Evolutionary conservation across 1,284 basidiomycete species (phyloP).

Genomic region (Nidula niveotomentosa): DNA sequence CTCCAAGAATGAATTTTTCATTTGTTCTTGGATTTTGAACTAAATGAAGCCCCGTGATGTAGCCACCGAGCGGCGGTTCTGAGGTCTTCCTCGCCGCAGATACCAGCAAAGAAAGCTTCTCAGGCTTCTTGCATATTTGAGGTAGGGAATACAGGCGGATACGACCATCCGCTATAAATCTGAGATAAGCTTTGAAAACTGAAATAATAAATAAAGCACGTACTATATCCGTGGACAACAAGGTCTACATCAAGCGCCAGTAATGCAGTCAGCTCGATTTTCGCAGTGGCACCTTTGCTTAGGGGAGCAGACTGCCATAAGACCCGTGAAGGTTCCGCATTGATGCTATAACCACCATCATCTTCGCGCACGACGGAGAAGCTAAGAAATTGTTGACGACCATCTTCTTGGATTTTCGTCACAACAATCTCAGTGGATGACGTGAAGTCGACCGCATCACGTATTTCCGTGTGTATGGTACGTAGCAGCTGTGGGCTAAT

Average conservation of each 20-base stretch:
- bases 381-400: slow-evolving; percentile 16
- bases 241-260: slow-evolving; percentile 57
- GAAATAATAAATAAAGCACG: slow-evolving; percentile 16
- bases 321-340: slow-evolving; percentile 2
- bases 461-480: slow-evolving; percentile 12
- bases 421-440: slow-evolving; percentile 20
- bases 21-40: slow-evolving; percentile 55
- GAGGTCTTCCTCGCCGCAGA: slow-evolving; percentile 32
- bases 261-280: slow-evolving; percentile 37
- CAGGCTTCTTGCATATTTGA: slow-evolving; percentile 19
- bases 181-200: slow-evolving; percentile 2
- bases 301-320: slow-evolving; percentile 14
- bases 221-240: slow-evolving; percentile 65
- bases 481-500: slow-evolving; percentile 17
- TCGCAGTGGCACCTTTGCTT: not conserved
- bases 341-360: no score
- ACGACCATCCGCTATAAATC: slow-evolving; percentile 55
- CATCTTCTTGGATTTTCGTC: slow-evolving; percentile 14
- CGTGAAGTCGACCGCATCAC: slow-evolving; percentile 18
- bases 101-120: slow-evolving; percentile 5
- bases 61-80: slow-evolving; percentile 43
- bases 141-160: slow-evolving; percentile 25
- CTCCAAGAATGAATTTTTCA: slow-evolving; percentile 64
- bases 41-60: slow-evolving; percentile 49
- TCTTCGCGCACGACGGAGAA: slow-evolving; percentile 4